Conservation (phyloP, 805 yeast genomes). For the Sporopachydermia lactativora region DNA sequence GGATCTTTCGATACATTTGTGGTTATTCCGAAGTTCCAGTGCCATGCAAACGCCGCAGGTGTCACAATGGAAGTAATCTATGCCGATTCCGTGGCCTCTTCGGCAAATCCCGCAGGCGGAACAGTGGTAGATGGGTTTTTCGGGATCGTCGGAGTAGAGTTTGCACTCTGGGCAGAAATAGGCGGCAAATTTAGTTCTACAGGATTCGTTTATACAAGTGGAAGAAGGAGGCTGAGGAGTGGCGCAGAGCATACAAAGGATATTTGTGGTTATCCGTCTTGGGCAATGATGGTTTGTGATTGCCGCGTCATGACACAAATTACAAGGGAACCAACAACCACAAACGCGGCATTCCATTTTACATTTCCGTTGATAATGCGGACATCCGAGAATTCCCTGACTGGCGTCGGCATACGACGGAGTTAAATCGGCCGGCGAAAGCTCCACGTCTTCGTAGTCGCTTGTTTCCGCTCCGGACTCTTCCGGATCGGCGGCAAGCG, state of each 20-base stretch:
- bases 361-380: constrained; percentile 72
- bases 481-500: constrained; percentile 5
- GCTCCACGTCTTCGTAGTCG: constrained; percentile 14
- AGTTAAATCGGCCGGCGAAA: constrained; percentile 10
- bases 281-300: constrained; percentile 38
- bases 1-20: constrained; percentile 73
- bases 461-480: not conserved
- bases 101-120: constrained; percentile 89
- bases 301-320: constrained; percentile 72
- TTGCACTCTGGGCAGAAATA: constrained; percentile 72
- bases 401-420: constrained; percentile 29
- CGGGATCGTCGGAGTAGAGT: constrained; percentile 62
- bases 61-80: constrained; percentile 85
- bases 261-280: constrained; percentile 46
- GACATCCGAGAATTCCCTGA: constrained; percentile 50
- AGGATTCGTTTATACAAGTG: constrained; percentile 40
- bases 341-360: constrained; percentile 74
- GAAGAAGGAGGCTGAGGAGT: constrained; percentile 63
- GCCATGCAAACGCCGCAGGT: constrained; percentile 83
- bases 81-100: constrained; percentile 74
- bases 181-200: constrained; percentile 52
- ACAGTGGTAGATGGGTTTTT: constrained; percentile 81
- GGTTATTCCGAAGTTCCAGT: constrained; percentile 61
- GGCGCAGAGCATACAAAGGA: constrained; percentile 71
- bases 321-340: constrained; percentile 61